phyloP scores from a whole-genome alignment of 1,139 yeast genomes.

The Starmera stellimalicola region DNA sequence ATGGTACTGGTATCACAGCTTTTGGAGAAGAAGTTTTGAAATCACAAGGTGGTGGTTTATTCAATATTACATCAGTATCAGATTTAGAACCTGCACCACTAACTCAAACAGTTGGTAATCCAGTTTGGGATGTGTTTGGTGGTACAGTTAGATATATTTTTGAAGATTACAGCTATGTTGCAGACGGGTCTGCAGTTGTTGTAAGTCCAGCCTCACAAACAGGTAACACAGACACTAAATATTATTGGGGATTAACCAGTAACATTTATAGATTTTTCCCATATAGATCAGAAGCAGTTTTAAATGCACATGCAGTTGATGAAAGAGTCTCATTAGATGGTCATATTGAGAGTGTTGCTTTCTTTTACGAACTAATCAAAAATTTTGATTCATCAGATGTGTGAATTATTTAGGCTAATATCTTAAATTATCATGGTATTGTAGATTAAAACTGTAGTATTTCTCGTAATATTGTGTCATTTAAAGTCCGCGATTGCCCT shows the following conservation, averaged over 20 bases:
- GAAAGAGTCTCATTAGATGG: conserved; percentile 39
- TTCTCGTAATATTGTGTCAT: too few species aligned
- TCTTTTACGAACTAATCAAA: conserved; percentile 36
- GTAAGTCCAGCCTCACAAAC: conserved; percentile 44
- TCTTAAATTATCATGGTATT: too few species aligned
- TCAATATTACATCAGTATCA: background rate
- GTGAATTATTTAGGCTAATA: background rate
- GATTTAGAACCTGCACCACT: conserved; percentile 27
- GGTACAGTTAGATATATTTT: conserved; percentile 48
- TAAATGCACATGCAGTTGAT: conserved; percentile 39
- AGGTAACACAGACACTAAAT: conserved; percentile 53
- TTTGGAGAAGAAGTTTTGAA: conserved; percentile 23
- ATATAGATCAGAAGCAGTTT: conserved; percentile 24
- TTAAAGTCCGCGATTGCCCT: too few species aligned
- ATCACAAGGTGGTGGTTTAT: conserved; percentile 19
- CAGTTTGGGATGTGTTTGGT: conserved; percentile 41
- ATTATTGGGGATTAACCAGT: conserved; percentile 45
- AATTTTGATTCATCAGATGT: conserved; percentile 7
- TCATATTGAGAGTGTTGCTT: conserved; percentile 42
- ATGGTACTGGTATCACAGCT: conserved; percentile 36
- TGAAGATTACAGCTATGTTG: conserved; percentile 31
- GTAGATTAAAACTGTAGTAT: too few species aligned
- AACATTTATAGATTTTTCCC: conserved; percentile 45
- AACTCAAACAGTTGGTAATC: conserved; percentile 36
- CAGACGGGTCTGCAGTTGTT: conserved; percentile 23